Percentiles rank a stretch among this genome's conserved stretches.
Conservation (phyloP, 2,329 filamentous ascomycete species). For the Fusarium acutatum region DNA sequence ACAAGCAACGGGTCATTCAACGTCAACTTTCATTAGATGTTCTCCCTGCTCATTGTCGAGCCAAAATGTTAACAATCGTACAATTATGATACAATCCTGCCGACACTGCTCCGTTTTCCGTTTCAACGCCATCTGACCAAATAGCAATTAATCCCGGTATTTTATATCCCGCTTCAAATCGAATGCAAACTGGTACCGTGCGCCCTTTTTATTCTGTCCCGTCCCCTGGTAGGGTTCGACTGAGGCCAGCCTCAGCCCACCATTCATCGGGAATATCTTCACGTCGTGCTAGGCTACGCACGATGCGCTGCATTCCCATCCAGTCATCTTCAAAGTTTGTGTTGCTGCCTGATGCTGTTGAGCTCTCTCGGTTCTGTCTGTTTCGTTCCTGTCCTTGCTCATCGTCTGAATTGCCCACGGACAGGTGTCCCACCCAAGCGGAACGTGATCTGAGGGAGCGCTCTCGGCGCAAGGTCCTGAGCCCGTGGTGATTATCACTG, state of each 20-base stretch:
- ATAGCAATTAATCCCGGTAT: background rate
- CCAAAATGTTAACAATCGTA: background rate
- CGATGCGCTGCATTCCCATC: conserved; percentile 75
- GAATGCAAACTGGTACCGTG: background rate
- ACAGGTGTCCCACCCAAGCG: conserved; percentile 41
- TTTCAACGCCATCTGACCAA: conserved; percentile 5
- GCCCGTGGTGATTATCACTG: background rate
- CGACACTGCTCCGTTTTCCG: conserved; percentile 3
- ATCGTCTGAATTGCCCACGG: conserved; percentile 41
- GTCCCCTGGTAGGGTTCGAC: conserved; percentile 59
- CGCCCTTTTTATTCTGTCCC: conserved; percentile 33
- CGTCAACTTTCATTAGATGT: conserved; percentile 10
- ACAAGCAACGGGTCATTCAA: background rate
- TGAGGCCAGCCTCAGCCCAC: conserved; percentile 78
- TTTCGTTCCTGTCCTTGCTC: conserved; percentile 32
- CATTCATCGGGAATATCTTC: conserved; percentile 84
- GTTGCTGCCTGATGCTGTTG: conserved; percentile 26
- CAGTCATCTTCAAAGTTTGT: conserved; percentile 47
- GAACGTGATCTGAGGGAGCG: conserved; percentile 9
- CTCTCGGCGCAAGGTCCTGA: background rate
- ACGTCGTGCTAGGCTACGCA: conserved; percentile 73
- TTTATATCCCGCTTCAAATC: background rate
- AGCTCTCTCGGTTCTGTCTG: conserved; percentile 32
- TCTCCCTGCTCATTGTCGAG: background rate
- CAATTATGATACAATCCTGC: conserved; percentile 20